These are phyloP conservation scores for Acacia acuminata DNA, from an alignment of 306 rosid genomes.

Conservation along the genomic window DNA sequence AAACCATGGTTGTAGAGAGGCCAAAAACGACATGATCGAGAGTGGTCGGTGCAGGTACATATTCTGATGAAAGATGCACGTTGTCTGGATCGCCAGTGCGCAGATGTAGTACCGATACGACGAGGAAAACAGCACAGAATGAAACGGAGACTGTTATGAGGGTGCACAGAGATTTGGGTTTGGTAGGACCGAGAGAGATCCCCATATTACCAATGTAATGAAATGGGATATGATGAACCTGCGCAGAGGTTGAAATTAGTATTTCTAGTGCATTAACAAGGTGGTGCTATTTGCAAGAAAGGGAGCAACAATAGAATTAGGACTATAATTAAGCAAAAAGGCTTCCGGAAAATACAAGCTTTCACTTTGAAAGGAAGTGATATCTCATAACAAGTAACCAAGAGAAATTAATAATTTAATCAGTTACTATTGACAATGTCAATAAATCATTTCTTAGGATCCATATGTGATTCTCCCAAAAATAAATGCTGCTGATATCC, in stretches of 20 bases:
- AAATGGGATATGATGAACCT: neutral
- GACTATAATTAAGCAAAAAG: neutral
- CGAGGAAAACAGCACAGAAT: slow-evolving; percentile 44
- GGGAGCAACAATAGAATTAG: neutral
- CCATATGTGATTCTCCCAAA: too few relatives aligned
- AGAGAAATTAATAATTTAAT: too few relatives aligned
- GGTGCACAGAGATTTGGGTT: slow-evolving; percentile 11
- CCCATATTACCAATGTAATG: neutral
- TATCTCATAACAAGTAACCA: neutral
- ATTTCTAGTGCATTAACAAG: neutral
- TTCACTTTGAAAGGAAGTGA: neutral
- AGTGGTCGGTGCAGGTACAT: slow-evolving; percentile 39
- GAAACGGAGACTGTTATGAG: slow-evolving; percentile 49
- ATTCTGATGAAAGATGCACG: neutral
- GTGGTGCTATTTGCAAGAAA: neutral
- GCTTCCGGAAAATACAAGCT: neutral
- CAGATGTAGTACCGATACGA: slow-evolving; percentile 37
- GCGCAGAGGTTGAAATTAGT: neutral
- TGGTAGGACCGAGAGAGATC: neutral
- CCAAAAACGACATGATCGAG: slow-evolving; percentile 76
- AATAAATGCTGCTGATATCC: neutral
- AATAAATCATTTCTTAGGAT: too few relatives aligned
- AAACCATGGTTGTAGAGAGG: slow-evolving; percentile 51
- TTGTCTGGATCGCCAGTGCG: slow-evolving; percentile 27
- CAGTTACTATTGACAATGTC: too few relatives aligned